These are phyloP conservation scores for Eimeria sp. DNA, from an alignment of 169 alveolate species.

Conservation along the genomic window DNA sequence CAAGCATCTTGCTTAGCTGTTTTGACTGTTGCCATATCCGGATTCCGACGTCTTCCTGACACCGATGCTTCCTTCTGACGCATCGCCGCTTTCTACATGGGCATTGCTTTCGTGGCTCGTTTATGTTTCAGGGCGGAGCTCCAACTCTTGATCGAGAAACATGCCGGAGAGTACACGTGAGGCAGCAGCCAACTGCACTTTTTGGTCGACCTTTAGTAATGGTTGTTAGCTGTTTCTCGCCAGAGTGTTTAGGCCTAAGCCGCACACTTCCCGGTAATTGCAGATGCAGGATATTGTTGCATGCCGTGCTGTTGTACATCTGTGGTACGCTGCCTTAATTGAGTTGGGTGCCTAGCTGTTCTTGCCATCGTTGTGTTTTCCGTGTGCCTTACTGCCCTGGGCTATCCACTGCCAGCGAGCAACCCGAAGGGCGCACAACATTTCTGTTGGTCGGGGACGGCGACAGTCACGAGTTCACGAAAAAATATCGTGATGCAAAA, in stretches of 20 bases:
- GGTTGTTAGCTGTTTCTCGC: neutral
- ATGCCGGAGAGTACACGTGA: conserved; percentile 73
- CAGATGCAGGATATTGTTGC: neutral
- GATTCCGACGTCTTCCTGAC: neutral
- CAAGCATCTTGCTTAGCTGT: neutral
- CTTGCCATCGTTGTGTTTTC: neutral
- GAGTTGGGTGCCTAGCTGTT: neutral
- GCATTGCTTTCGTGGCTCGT: neutral
- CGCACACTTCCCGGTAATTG: neutral
- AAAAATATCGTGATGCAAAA: conserved; percentile 78
- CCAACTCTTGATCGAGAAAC: conserved; percentile 62
- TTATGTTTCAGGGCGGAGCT: conserved; percentile 45
- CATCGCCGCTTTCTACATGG: neutral
- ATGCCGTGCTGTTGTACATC: neutral
- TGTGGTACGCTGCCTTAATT: neutral
- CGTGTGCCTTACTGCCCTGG: neutral
- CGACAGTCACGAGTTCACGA: conserved; percentile 48
- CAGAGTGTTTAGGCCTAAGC: neutral
- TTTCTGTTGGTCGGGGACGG: conserved; percentile 67
- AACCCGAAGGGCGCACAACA: conserved; percentile 72
- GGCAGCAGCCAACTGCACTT: neutral
- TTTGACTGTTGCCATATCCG: neutral
- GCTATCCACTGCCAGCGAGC: conserved; percentile 21
- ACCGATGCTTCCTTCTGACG: too few relatives aligned
- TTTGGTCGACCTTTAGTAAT: neutral